Evolutionary conservation across 805 yeast genomes (phyloP).

Genomic region (Wickerhamiella kurtzmanii): DNA sequence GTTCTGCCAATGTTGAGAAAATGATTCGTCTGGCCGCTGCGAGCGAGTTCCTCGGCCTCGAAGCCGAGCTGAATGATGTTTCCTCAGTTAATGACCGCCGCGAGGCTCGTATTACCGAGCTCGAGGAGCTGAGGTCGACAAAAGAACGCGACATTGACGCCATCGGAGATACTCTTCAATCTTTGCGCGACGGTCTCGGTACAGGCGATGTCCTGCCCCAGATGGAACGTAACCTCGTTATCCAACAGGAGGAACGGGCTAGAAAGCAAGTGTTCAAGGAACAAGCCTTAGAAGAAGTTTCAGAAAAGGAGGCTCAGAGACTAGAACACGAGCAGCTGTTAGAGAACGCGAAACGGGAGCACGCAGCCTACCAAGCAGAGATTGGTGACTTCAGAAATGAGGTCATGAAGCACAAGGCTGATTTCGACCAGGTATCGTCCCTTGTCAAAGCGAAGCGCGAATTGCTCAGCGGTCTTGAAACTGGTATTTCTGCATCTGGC

Average conservation of each 20-base stretch:
- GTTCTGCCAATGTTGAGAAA: constrained; percentile 68
- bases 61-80: constrained; percentile 5
- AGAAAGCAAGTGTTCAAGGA: neutral
- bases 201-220: neutral
- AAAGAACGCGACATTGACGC: neutral
- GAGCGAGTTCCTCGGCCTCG: constrained; percentile 39
- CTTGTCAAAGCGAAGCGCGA: constrained; percentile 9
- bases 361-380: neutral
- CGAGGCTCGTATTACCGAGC: neutral
- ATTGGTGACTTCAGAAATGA: neutral
- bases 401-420: neutral
- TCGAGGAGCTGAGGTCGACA: neutral
- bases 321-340: neutral
- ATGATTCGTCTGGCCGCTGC: constrained; percentile 62
- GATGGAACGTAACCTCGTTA: neutral
- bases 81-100: neutral
- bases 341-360: neutral
- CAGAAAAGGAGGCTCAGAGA: neutral
- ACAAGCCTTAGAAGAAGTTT: neutral
- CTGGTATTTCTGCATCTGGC: constrained; percentile 18
- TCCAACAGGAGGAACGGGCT: neutral
- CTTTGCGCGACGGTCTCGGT: neutral
- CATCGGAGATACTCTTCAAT: neutral
- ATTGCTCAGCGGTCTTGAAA: constrained; percentile 13
- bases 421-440: constrained; percentile 3